phyloP scores from a whole-genome alignment of 192 early-diverging fungal species.

The Powellomyces hirtus region DNA sequence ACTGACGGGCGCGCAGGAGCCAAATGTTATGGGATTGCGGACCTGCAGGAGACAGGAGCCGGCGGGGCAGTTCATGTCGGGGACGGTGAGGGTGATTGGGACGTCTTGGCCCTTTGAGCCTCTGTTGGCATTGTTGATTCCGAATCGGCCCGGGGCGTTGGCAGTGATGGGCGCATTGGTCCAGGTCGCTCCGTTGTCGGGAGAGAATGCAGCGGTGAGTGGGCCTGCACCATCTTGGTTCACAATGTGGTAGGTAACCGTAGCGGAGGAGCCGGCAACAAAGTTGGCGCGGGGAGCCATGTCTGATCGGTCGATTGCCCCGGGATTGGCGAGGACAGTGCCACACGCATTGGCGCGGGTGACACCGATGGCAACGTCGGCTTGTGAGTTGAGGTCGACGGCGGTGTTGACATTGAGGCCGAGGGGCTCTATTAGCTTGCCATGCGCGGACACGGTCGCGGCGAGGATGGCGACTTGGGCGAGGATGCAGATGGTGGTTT shows the following conservation, averaged over 20 bases:
- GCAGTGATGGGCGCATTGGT: not conserved
- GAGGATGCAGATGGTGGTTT: slow-evolving; percentile 3
- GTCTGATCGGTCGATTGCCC: not conserved
- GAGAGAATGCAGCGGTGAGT: slow-evolving; percentile 9
- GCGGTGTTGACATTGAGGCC: slow-evolving; percentile 29
- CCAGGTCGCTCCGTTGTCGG: slow-evolving; percentile 14
- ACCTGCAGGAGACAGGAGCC: slow-evolving; percentile 23
- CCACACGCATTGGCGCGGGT: slow-evolving; percentile 9
- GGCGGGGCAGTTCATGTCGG: slow-evolving; percentile 22
- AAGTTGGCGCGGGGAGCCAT: slow-evolving; percentile 18
- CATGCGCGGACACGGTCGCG: slow-evolving; percentile 12
- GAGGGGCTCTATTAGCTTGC: slow-evolving; percentile 23
- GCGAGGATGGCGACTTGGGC: not conserved
- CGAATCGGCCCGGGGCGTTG: slow-evolving; percentile 14
- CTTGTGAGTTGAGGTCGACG: slow-evolving; percentile 22
- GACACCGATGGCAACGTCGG: slow-evolving; percentile 29
- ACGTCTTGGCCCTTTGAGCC: slow-evolving; percentile 1
- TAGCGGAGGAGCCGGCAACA: slow-evolving; percentile 7
- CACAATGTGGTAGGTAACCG: slow-evolving; percentile 8
- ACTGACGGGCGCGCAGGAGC: slow-evolving; percentile 18
- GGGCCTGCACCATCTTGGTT: slow-evolving; percentile 32
- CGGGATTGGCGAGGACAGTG: not conserved
- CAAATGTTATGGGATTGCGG: slow-evolving; percentile 25
- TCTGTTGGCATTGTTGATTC: slow-evolving; percentile 14
- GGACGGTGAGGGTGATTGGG: slow-evolving; percentile 3